Evolutionary conservation across 2,329 filamentous ascomycete genomes (phyloP).

Genomic region (Cladosporium phlei): DNA sequence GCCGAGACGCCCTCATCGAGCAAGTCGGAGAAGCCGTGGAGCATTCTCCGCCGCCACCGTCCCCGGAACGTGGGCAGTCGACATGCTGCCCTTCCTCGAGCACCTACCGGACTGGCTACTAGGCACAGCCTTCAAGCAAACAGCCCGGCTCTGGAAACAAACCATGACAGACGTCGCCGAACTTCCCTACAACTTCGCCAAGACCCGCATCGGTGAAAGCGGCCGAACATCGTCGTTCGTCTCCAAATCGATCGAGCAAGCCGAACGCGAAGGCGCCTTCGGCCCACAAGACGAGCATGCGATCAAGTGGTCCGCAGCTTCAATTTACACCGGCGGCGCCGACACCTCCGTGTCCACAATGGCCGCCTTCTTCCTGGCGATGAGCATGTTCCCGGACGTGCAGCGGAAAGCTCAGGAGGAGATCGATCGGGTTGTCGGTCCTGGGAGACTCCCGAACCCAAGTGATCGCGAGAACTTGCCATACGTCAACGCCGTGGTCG

Average conservation of each 20-base stretch:
- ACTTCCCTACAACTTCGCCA: conserved; percentile 42
- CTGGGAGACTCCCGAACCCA: conserved; percentile 26
- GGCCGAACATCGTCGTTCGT: conserved; percentile 38
- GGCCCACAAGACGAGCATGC: conserved; percentile 28
- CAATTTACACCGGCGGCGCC: conserved; percentile 35
- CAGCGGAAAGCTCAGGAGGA: conserved; percentile 30
- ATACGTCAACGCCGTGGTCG: conserved; percentile 31
- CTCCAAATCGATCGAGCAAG: conserved; percentile 36
- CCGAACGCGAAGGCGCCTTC: conserved; percentile 14
- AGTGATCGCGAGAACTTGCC: conserved; percentile 29
- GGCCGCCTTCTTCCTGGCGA: conserved; percentile 33
- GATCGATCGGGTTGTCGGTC: conserved; percentile 29
- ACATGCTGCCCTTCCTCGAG: conserved; percentile 42
- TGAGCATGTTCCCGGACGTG: conserved; percentile 27
- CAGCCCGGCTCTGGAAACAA: conserved; percentile 35
- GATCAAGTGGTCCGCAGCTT: conserved; percentile 40
- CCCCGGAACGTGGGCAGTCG: conserved; percentile 44
- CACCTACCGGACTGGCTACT: conserved; percentile 45
- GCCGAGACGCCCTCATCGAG: conserved; percentile 41
- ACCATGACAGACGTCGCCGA: conserved; percentile 32
- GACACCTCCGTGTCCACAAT: conserved; percentile 25
- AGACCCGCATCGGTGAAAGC: conserved; percentile 28
- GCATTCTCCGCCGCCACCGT: conserved; percentile 38
- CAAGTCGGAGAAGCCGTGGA: conserved; percentile 38
- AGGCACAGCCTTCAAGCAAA: conserved; percentile 42